Evolutionary conservation across 805 yeast genomes (phyloP).

Genomic region (Deakozyma indianensis): DNA sequence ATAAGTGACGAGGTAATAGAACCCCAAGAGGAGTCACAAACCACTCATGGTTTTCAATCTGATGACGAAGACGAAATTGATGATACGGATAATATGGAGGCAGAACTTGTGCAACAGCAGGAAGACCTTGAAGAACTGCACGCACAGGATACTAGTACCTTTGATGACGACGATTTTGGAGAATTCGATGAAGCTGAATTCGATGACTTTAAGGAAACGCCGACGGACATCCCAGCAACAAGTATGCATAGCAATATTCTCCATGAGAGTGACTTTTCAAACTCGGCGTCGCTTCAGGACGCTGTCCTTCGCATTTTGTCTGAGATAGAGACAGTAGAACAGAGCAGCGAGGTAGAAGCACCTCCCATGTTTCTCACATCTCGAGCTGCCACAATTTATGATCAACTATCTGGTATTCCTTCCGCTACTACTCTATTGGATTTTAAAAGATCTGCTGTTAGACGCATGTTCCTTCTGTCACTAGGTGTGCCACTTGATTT

Average conservation of each 20-base stretch:
- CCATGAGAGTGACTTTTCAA: constrained; percentile 9
- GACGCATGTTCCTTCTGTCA: constrained; percentile 46
- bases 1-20: too few relatives aligned
- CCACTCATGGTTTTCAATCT: not conserved
- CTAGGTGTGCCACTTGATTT: constrained; percentile 63
- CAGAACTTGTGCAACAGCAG: not conserved
- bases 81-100: not conserved
- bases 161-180: constrained; percentile 23
- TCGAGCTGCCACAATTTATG: constrained; percentile 23
- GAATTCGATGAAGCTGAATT: constrained; percentile 13
- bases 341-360: not conserved
- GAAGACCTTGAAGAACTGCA: not conserved
- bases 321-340: not conserved
- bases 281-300: constrained; percentile 11
- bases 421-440: constrained; percentile 38
- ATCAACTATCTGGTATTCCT: constrained; percentile 33
- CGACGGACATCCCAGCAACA: constrained; percentile 2
- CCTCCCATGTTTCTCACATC: constrained; percentile 6
- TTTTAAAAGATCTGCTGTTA: constrained; percentile 55
- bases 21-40: not conserved
- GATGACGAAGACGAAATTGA: not conserved
- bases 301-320: constrained; percentile 6
- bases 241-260: constrained; percentile 1
- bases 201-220: constrained; percentile 2
- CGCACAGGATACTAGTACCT: constrained; percentile 9